phyloP scores from a whole-genome alignment of 2,329 filamentous ascomycete genomes.

The Fusarium sp. region DNA sequence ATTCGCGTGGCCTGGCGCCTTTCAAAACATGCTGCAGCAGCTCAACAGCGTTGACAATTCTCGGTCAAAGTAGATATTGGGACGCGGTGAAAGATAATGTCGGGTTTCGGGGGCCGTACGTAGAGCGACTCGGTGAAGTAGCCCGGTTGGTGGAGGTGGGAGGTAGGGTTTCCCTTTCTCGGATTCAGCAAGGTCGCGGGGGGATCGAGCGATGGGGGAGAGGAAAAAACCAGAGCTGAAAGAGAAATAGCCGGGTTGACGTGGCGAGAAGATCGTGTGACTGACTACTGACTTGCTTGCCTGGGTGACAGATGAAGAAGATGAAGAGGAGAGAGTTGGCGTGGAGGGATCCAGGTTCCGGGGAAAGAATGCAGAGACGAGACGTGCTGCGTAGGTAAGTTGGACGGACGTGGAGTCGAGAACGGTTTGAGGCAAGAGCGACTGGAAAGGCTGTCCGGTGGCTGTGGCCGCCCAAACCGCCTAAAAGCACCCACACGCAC shows the following conservation, averaged over 20 bases:
- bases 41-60: background rate
- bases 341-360: conserved; percentile 19
- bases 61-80: background rate
- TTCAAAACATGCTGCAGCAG: conserved; percentile 23
- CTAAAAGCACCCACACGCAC: background rate
- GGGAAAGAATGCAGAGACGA: conserved; percentile 6
- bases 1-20: conserved; percentile 12
- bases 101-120: conserved; percentile 24
- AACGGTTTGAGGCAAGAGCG: conserved; percentile 10
- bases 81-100: conserved; percentile 14
- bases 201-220: background rate
- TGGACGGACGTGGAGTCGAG: conserved; percentile 1
- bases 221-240: background rate
- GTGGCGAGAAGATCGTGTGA: conserved; percentile 8
- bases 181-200: conserved; percentile 15
- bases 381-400: background rate
- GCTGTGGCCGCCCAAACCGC: conserved; percentile 11
- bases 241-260: background rate
- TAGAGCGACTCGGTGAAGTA: conserved; percentile 36
- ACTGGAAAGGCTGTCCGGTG: background rate
- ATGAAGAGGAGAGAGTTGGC: conserved; percentile 36
- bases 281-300: background rate
- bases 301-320: conserved; percentile 25
- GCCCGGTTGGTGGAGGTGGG: conserved; percentile 11
- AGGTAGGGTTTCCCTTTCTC: conserved; percentile 7